Percentiles rank a stretch among this genome's conserved stretches.
phyloP scores from a whole-genome alignment of 441 rosid genomes.

The Erodium trifolium region DNA sequence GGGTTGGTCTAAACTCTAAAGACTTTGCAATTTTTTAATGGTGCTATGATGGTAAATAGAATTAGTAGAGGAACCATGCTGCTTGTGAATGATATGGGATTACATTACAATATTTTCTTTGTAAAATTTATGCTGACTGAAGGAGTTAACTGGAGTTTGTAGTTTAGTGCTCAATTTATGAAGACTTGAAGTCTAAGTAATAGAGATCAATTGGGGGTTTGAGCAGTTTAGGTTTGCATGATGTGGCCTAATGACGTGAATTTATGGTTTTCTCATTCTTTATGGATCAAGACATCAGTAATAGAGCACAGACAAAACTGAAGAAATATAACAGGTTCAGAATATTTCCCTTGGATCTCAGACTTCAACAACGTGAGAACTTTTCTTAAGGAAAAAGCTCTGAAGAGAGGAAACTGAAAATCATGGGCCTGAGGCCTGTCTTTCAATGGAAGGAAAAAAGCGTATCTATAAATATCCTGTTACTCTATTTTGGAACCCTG shows the following conservation, averaged over 20 bases:
- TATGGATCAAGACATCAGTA: not conserved
- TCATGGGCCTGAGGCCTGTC: not conserved
- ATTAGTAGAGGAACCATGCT: not conserved
- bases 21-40: not conserved
- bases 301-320: not conserved
- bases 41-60: not conserved
- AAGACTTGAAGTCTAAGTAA: not conserved
- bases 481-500: not conserved
- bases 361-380: not conserved
- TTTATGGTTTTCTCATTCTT: no score
- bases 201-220: not conserved
- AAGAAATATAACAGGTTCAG: not conserved
- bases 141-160: not conserved
- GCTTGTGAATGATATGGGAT: not conserved
- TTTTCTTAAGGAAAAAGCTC: not conserved
- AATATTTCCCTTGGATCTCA: not conserved
- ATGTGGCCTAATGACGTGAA: no score
- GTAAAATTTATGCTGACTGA: not conserved
- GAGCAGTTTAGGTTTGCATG: not conserved
- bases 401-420: not conserved
- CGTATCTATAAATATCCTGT: not conserved
- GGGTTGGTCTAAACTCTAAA: not conserved
- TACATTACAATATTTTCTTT: not conserved
- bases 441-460: not conserved
- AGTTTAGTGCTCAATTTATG: not conserved